Evolutionary conservation across 2,329 filamentous ascomycete genomes (phyloP), one percentile per base, ranked within the genome.

Genomic region (Fusarium verticillioides): DNA sequence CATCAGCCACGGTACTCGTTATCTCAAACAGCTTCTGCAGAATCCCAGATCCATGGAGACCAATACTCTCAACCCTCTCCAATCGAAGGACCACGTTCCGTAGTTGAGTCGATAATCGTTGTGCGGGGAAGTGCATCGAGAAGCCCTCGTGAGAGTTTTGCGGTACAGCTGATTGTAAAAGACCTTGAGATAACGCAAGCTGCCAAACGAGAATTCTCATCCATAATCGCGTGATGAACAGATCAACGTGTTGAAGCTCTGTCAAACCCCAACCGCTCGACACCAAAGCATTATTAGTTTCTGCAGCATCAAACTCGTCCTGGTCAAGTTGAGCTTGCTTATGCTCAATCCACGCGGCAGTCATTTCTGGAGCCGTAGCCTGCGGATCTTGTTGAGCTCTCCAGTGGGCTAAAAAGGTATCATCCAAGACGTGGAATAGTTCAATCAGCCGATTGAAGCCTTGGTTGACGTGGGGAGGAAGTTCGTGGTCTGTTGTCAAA

Each of bases 21-120:
- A 90, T 88, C 72, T 90, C 88, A 54, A 90, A 89, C 5, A 91
- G 79, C 71, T 90, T 91, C 62, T 88, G 85, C 23, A 89, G 78
- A 54, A 90, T 88, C 11, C 86, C 86, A n/a, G 83, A 87, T 9
- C 88, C 88, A 70, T 90, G 87, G 2, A 88, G 84, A 8, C 84
- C 85, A 50, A 90, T 85, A 37, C 85, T 85, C n/a, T 81, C 79
- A 2, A 81, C 77, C 42, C 77, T 83, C 9, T 79, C 76, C 0
- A 84, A 70, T 0, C 79, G 77, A 26, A 75, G 74, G 3, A 84
- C 81, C 5, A 85, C 77, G n/a, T 69, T 79, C 3, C 83, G 82
- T 2, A 85, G 74, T 60, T 85, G 80, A 0, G 78, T 72, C 1
- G 82, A 84, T 1, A 85, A 76, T 2, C 82, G 79, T 16, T 80